Percentiles rank a stretch among this genome's conserved stretches.
phyloP scores from a whole-genome alignment of 352 stramenopile genomes.

The Globisporangium viniferum region DNA sequence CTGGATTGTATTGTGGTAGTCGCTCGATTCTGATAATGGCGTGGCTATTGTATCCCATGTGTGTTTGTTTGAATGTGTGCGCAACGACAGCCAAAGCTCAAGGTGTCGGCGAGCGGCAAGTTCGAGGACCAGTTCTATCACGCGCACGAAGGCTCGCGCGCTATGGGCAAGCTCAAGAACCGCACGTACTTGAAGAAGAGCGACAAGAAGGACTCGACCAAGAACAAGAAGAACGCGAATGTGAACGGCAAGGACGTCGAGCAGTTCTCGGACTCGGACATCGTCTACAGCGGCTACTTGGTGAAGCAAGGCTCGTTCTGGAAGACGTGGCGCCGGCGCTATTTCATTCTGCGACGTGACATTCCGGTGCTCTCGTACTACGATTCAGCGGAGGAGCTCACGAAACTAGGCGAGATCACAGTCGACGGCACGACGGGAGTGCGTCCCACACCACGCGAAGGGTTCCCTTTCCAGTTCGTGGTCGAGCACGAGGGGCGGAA shows the following conservation, averaged over 20 bases:
- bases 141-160: conserved; percentile 70
- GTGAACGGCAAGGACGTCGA: conserved; percentile 78
- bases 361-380: conserved; percentile 79
- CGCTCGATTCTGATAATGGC: background rate
- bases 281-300: conserved; percentile 74
- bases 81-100: conserved; percentile 54
- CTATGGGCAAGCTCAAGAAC: conserved; percentile 79
- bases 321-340: conserved; percentile 80
- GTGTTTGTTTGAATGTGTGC: background rate
- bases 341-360: conserved; percentile 81
- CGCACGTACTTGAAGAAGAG: conserved; percentile 60
- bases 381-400: conserved; percentile 67
- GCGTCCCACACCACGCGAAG: conserved; percentile 39
- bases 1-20: background rate
- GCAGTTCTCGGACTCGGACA: conserved; percentile 84
- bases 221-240: conserved; percentile 52
- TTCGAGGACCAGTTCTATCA: conserved; percentile 89
- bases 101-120: conserved; percentile 74
- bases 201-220: conserved; percentile 25
- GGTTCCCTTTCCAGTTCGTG: conserved; percentile 62
- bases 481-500: conserved; percentile 67
- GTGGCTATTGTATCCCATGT: background rate
- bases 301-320: conserved; percentile 88
- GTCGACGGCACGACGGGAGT: conserved; percentile 68
- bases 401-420: conserved; percentile 75